A percentile compares a stretch with the other conserved stretches of the same genome.
phyloP scores from a whole-genome alignment of 2,329 filamentous ascomycete species.

The Cladosporium sp. region DNA sequence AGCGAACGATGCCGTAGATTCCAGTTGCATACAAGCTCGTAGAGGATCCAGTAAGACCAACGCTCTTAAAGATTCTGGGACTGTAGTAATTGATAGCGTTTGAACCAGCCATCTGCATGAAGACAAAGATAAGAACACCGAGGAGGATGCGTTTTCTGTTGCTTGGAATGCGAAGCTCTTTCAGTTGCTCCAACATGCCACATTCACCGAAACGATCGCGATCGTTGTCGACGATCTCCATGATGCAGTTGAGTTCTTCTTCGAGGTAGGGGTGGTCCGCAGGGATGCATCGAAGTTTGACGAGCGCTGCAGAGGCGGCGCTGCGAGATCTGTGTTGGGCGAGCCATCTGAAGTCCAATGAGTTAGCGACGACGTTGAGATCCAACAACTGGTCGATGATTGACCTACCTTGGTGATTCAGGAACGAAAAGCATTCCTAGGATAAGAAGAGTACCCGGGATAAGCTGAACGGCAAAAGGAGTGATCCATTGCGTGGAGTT shows the following conservation, averaged over 20 bases:
- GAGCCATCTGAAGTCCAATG: constrained; percentile 22
- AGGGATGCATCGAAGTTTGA: constrained; percentile 13
- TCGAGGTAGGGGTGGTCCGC: constrained; percentile 16
- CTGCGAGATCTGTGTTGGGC: constrained; percentile 14
- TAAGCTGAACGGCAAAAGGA: constrained; percentile 27
- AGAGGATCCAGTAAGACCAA: constrained; percentile 20
- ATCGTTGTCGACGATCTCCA: constrained; percentile 14
- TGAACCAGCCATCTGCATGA: constrained; percentile 17
- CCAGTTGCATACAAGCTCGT: constrained; percentile 23
- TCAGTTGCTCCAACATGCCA: background rate
- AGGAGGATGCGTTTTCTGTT: constrained; percentile 13
- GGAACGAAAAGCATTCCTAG: constrained; percentile 25
- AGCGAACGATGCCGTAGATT: constrained; percentile 23
- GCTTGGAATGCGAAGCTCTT: background rate
- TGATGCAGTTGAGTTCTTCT: constrained; percentile 30
- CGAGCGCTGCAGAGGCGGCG: constrained; percentile 6
- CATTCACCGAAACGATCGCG: background rate
- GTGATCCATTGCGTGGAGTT: constrained; percentile 19
- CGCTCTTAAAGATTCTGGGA: constrained; percentile 17
- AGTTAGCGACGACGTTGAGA: background rate
- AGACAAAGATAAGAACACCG: constrained; percentile 13
- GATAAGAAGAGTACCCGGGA: constrained; percentile 27
- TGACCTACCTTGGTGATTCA: constrained; percentile 24
- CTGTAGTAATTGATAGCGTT: constrained; percentile 19
- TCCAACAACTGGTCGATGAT: background rate